These are phyloP conservation scores for Platanus orientalis DNA, from an alignment of 164 flowering plant species.

Conservation along the genomic window DNA sequence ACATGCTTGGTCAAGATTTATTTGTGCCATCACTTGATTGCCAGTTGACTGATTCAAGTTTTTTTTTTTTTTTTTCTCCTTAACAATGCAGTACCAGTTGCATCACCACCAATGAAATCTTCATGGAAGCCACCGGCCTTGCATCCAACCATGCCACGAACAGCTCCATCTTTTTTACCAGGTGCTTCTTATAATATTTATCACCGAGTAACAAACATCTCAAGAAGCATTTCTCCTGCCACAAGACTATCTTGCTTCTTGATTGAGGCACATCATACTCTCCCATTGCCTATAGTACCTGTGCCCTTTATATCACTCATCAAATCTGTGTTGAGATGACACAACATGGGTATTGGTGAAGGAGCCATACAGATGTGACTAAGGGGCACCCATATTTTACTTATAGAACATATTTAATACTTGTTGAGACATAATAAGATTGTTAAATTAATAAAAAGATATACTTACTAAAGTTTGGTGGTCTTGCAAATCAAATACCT, in stretches of 20 bases:
- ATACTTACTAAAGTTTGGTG: background rate
- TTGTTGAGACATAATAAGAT: no score
- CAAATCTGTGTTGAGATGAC: background rate
- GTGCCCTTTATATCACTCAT: background rate
- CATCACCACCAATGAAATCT: conserved; percentile 17
- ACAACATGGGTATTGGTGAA: background rate
- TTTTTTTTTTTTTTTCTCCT: background rate
- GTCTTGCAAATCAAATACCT: background rate
- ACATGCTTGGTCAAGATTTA: background rate
- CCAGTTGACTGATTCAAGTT: conserved; percentile 2
- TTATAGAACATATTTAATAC: no score
- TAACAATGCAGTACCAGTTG: conserved; percentile 21
- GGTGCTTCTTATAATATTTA: conserved; percentile 19
- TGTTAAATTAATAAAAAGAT: no score
- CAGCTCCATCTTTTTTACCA: conserved; percentile 22
- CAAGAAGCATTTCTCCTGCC: background rate
- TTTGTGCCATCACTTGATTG: background rate
- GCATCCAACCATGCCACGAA: conserved; percentile 22
- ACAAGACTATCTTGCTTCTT: background rate
- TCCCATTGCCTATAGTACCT: background rate
- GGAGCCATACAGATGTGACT: background rate
- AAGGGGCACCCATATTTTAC: background rate
- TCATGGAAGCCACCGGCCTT: conserved; percentile 20
- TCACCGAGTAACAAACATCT: background rate
- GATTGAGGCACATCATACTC: background rate